These are phyloP conservation scores for Corymbia maculata DNA, from an alignment of 345 rosid species.

Conservation along the genomic window DNA sequence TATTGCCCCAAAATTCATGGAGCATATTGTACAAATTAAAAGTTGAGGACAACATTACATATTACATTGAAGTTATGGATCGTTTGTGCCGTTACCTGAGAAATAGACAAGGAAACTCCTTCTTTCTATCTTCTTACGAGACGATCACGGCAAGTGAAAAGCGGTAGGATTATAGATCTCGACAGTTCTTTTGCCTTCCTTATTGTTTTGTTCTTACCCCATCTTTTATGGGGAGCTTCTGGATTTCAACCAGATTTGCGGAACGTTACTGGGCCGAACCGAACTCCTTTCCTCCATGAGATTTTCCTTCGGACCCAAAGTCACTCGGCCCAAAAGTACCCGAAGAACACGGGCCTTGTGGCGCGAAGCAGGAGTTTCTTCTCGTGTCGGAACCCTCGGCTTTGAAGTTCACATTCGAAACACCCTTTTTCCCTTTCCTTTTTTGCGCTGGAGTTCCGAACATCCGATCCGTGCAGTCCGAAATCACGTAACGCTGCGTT, in stretches of 20 bases:
- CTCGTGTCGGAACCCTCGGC: not conserved
- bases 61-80: rapidly evolving
- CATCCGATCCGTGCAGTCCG: not conserved
- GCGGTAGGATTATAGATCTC: not conserved
- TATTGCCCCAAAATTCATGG: rapidly evolving
- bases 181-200: not conserved
- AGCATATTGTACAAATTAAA: not conserved
- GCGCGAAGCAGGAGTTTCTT: not conserved
- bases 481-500: not conserved
- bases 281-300: not conserved
- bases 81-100: not conserved
- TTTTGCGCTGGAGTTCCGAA: not conserved
- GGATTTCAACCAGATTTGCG: not conserved
- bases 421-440: not conserved
- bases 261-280: not conserved
- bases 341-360: not conserved
- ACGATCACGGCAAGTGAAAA: not conserved
- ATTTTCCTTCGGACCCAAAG: not conserved
- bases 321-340: not conserved
- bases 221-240: not conserved
- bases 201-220: not conserved
- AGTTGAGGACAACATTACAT: rapidly evolving
- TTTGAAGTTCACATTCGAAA: too few relatives aligned
- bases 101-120: not conserved
- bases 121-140: not conserved